Base-by-base conservation (phyloP, 306 rosid species). In the Purshia tridentata region DNA sequence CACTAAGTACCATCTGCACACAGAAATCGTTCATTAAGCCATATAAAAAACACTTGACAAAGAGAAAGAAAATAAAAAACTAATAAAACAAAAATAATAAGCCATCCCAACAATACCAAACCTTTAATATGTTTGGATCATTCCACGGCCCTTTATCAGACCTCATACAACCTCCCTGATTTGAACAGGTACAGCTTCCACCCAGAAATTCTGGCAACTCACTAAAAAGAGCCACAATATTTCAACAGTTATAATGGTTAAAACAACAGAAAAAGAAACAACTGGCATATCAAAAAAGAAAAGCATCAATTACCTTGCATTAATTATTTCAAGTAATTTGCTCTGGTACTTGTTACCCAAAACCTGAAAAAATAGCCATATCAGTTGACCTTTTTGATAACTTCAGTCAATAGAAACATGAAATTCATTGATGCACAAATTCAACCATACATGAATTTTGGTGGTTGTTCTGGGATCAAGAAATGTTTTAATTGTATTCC, bases 91-190 rank as follows among this genome's bases (percentile, higher is more conserved):
- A 65, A 68, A 11, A 57, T 9, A 52, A 48, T 44, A 68, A 81
- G 54, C 35, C 45, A 15, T 69, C 65, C 23, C 62, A 29, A 29
- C 2, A 29, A 29, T 29, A 66, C 39, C 67, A 62, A 79, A 93
- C 98, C 98, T 91, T 83, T 55, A 93, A 74, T 82, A 93, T 83
- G 59, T 83, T 73, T 37, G 93, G 89, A 72, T 93, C 96, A 54
- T 82, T 86, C 98, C 98, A 93, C 18, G 98, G 98, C 69, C 98
- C 98, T 75, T 88, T 91, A 79, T 93, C 93, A 47, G 97, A 91
- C 75, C 80, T 81, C 97, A 86, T 87, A 72, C 98, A 93, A 65
- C 97, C 94, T 39, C 91, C 96, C 72, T 84, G 85, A 55, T 86
- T 87, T 50, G 80, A 76, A 81, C 98, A 93, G 63, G 85, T 87